These are phyloP conservation scores for Colletotrichum higginsianum DNA, from an alignment of 2,329 filamentous ascomycete species.

Conservation along the genomic window DNA sequence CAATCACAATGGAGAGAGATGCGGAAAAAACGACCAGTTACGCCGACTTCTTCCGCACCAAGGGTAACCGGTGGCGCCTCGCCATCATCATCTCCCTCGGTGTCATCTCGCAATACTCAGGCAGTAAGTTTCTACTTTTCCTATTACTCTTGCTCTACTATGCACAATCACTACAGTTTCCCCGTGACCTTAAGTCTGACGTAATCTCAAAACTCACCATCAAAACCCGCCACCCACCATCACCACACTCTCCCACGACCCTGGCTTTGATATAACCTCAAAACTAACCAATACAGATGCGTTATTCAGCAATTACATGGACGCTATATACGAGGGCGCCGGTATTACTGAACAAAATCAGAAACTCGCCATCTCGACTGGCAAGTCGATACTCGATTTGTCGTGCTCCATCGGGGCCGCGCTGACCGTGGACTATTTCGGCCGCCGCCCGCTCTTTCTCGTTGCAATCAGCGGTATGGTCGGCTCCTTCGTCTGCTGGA, in stretches of 20 bases:
- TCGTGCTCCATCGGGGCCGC: slow-evolving; percentile 69
- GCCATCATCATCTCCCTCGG: slow-evolving; percentile 74
- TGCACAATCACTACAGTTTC: no score
- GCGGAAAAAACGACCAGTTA: slow-evolving; percentile 66
- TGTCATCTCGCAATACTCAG: slow-evolving; percentile 78
- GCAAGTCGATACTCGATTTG: slow-evolving; percentile 73
- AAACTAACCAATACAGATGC: slow-evolving; percentile 55
- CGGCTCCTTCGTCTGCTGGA: slow-evolving; percentile 64
- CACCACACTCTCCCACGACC: no score
- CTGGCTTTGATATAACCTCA: no score
- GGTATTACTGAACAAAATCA: slow-evolving; percentile 71
- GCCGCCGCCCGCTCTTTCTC: slow-evolving; percentile 69
- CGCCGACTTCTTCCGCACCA: slow-evolving; percentile 73
- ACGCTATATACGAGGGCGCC: slow-evolving; percentile 72
- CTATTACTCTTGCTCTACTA: no score
- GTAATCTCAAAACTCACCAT: no score
- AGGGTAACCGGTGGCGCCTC: slow-evolving; percentile 75
- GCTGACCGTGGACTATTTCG: slow-evolving; percentile 64
- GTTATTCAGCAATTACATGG: slow-evolving; percentile 77
- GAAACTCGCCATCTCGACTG: slow-evolving; percentile 69
- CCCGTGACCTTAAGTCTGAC: no score
- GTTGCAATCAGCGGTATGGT: slow-evolving; percentile 65
- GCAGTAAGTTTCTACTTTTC: slow-evolving; percentile 52
- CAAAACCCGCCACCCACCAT: no score
- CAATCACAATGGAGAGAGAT: slow-evolving; percentile 70